Evolutionary conservation across 352 stramenopile genomes (phyloP).

Genomic region (Phytophthora pseudosyringae): DNA sequence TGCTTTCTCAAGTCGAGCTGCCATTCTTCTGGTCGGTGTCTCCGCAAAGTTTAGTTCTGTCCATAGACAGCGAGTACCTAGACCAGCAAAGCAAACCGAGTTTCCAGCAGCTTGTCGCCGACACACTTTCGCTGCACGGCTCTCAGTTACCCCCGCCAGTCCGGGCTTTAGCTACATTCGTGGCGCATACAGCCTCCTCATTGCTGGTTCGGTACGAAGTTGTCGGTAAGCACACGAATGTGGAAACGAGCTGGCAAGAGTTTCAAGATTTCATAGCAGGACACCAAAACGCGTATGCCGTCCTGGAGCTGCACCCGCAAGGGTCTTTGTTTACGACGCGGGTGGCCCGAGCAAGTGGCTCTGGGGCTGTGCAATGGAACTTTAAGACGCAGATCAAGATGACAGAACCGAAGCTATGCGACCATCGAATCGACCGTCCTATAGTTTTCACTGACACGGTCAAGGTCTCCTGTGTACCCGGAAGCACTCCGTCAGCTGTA

Average conservation of each 20-base stretch:
- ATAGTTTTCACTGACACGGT: conserved; percentile 85
- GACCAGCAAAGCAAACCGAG: conserved; percentile 43
- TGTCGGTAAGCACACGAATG: conserved; percentile 55
- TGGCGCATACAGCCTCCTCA: conserved; percentile 64
- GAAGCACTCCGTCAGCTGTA: conserved; percentile 37
- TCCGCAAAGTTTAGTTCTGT: conserved; percentile 54
- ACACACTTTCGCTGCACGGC: conserved; percentile 38
- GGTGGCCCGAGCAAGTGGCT: conserved; percentile 53
- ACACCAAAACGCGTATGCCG: conserved; percentile 66
- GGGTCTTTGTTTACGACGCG: conserved; percentile 62
- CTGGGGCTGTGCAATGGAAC: conserved; percentile 67
- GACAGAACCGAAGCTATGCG: conserved; percentile 52
- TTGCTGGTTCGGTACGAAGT: conserved; percentile 67
- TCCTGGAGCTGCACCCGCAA: conserved; percentile 73
- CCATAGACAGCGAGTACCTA: conserved; percentile 66
- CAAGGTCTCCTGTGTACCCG: conserved; percentile 54
- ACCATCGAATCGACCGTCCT: conserved; percentile 65
- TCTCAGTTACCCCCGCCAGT: conserved; percentile 31
- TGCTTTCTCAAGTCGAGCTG: conserved; percentile 45
- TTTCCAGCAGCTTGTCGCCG: conserved; percentile 67
- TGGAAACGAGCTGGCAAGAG: conserved; percentile 57
- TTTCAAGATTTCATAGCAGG: conserved; percentile 68
- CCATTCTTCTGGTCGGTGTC: conserved; percentile 80
- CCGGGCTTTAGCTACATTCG: conserved; percentile 48
- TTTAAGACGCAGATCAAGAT: conserved; percentile 57